These are phyloP conservation scores for Rubroboletus pulcherrimus DNA, from an alignment of 768 basidiomycete genomes.

Conservation along the genomic window DNA sequence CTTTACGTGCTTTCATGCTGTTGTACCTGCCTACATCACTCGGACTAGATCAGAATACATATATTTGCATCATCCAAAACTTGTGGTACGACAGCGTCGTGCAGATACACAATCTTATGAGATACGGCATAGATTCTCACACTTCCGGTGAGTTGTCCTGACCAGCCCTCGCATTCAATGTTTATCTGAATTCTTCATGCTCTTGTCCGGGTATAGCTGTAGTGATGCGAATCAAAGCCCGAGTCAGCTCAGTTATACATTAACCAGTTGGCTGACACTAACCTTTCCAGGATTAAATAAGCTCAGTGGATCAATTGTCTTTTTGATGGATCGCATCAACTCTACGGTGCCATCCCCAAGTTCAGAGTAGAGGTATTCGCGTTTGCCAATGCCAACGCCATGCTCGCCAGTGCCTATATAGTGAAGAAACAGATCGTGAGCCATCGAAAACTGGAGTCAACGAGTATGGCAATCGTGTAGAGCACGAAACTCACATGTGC, in stretches of 20 bases:
- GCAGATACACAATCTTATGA: background rate
- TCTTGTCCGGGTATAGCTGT: conserved; percentile 26
- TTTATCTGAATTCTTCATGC: conserved; percentile 12
- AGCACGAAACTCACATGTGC: conserved; percentile 52
- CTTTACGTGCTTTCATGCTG: too few relatives aligned
- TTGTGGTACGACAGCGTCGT: background rate
- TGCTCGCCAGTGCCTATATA: conserved; percentile 72
- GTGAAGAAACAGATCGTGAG: background rate
- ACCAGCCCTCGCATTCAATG: background rate
- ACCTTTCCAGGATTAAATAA: conserved; percentile 87
- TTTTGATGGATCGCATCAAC: conserved; percentile 81
- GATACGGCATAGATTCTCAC: background rate
- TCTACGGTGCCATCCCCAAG: conserved; percentile 79
- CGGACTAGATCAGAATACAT: background rate
- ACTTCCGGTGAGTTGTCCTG: background rate
- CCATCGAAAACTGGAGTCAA: background rate
- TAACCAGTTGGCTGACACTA: background rate
- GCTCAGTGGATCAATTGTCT: conserved; percentile 65
- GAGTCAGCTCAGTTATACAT: background rate
- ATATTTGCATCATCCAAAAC: background rate
- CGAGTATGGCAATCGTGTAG: too few relatives aligned
- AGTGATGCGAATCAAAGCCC: background rate
- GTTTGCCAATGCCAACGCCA: conserved; percentile 85
- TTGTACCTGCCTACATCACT: too few relatives aligned
- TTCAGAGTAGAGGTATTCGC: conserved; percentile 74